Conservation (phyloP, 305 asterid species). For the Caryopteris hybrid region DNA sequence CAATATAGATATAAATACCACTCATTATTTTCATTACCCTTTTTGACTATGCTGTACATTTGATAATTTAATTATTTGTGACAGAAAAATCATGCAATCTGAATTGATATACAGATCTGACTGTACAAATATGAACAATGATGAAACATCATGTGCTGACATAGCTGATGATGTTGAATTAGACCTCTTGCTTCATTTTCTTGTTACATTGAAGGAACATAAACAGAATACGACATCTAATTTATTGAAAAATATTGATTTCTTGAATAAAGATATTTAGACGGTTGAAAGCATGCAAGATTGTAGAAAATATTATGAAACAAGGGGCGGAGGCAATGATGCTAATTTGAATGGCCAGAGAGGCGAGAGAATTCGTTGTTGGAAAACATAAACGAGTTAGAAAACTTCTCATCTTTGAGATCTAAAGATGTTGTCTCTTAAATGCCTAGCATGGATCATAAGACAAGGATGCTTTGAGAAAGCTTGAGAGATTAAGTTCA, state of each 20-base stretch:
- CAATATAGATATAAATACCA: no score
- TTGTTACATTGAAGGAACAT: slow-evolving; percentile 24
- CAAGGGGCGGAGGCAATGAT: background rate
- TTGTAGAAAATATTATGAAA: background rate
- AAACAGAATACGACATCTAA: slow-evolving; percentile 17
- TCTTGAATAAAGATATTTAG: slow-evolving; percentile 38
- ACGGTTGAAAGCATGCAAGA: slow-evolving; percentile 20
- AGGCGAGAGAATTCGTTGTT: slow-evolving; percentile 11
- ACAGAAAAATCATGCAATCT: slow-evolving; percentile 45
- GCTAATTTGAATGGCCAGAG: background rate
- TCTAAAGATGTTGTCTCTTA: slow-evolving; percentile 17
- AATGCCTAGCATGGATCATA: slow-evolving; percentile 15
- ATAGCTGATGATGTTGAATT: slow-evolving; percentile 29
- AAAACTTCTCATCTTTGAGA: no score
- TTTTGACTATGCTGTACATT: no score
- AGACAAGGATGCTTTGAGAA: slow-evolving; percentile 27
- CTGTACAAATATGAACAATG: background rate
- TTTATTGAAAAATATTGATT: slow-evolving; percentile 24
- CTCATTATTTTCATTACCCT: no score
- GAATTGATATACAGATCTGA: slow-evolving; percentile 26
- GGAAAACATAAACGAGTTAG: slow-evolving; percentile 26
- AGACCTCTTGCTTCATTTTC: slow-evolving; percentile 40
- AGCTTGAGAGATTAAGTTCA: slow-evolving; percentile 17
- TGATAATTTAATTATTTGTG: background rate
- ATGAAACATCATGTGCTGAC: slow-evolving; percentile 21